Conservation (phyloP, 225 moss, liverwort and hornwort genomes). For the Ulota crispa region DNA sequence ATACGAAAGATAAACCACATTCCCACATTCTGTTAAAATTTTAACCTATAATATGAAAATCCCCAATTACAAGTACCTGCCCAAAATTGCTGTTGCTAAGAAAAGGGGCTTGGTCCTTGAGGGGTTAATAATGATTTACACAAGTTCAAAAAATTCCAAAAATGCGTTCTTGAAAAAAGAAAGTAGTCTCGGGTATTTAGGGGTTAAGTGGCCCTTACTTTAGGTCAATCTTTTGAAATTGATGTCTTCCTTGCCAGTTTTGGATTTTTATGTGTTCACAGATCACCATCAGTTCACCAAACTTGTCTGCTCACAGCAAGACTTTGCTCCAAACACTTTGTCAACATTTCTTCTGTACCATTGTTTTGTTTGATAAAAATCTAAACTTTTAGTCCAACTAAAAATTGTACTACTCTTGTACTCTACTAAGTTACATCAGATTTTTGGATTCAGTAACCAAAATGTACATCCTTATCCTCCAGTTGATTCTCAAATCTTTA, state of each 20-base stretch:
- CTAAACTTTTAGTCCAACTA: conserved; percentile 7
- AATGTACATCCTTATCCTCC: background rate
- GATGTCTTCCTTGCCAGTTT: background rate
- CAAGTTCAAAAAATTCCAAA: no score
- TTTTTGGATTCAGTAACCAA: conserved; percentile 7
- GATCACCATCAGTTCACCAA: background rate
- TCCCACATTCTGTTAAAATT: no score
- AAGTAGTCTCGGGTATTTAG: no score
- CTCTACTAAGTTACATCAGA: background rate
- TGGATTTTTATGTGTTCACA: background rate
- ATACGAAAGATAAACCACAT: no score
- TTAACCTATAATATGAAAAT: no score
- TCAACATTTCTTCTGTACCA: background rate
- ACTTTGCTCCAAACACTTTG: background rate
- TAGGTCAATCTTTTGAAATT: no score
- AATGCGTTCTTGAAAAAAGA: no score
- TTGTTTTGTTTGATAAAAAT: background rate
- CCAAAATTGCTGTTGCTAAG: no score
- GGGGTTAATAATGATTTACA: no score
- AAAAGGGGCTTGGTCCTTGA: no score
- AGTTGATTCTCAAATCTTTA: background rate
- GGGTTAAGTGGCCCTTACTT: no score
- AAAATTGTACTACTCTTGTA: background rate
- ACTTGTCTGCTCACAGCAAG: background rate
- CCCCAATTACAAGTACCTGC: no score